Conservation (phyloP, 1,139 yeast species). For the Debaryomyces subglobosus region DNA sequence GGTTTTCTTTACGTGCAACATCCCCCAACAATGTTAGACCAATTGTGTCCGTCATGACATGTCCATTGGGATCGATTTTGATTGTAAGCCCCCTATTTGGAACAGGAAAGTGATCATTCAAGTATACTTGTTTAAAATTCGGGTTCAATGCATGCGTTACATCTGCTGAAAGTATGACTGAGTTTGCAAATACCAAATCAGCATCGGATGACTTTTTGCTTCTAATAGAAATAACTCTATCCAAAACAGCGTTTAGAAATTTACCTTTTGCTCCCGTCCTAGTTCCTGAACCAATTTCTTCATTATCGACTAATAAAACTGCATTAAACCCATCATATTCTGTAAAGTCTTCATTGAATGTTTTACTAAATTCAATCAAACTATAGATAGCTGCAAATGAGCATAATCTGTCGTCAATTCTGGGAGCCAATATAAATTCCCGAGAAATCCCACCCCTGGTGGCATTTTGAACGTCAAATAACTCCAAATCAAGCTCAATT, state of each 20-base stretch:
- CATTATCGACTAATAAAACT: conserved; percentile 47
- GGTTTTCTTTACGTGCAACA: conserved; percentile 32
- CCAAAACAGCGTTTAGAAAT: conserved; percentile 22
- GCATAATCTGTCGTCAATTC: conserved; percentile 50
- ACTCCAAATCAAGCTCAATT: conserved; percentile 41
- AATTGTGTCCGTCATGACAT: conserved; percentile 46
- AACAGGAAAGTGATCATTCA: conserved; percentile 42
- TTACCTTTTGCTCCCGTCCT: conserved; percentile 48
- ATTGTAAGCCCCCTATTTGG: conserved; percentile 47
- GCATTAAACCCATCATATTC: conserved; percentile 35
- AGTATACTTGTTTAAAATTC: conserved; percentile 40
- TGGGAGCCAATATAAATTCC: conserved; percentile 47
- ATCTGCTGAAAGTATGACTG: conserved; percentile 47
- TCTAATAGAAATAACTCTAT: conserved; percentile 15
- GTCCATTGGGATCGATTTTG: conserved; percentile 45
- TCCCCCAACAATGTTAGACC: conserved; percentile 37
- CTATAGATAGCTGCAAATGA: conserved; percentile 45
- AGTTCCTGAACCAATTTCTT: conserved; percentile 48
- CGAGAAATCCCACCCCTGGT: conserved; percentile 42
- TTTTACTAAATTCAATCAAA: conserved; percentile 27
- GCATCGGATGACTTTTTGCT: background rate
- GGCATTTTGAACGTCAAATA: conserved; percentile 46
- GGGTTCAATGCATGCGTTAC: conserved; percentile 52
- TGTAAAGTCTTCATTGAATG: conserved; percentile 16
- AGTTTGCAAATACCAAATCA: conserved; percentile 26